Percentiles rank a stretch among this genome's conserved stretches.
Conservation (phyloP, 129 eudicot species). For the Pittosporum tobira region DNA sequence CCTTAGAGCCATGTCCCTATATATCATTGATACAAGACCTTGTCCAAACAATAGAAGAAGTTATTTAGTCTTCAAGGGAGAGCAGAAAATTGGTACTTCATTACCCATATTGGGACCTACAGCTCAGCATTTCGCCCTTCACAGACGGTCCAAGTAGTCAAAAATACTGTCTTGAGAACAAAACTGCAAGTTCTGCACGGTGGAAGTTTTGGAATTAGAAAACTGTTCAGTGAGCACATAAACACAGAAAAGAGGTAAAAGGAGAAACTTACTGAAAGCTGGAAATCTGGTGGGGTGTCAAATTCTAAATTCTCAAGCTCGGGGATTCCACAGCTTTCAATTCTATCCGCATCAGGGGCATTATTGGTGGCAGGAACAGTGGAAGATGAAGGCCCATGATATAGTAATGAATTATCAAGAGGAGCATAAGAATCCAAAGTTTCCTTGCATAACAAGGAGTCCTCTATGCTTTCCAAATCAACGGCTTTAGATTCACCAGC, state of each 20-base stretch:
- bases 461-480: constrained; percentile 30
- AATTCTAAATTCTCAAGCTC: constrained; percentile 62
- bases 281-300: constrained; percentile 72
- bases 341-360: constrained; percentile 15
- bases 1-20: not conserved
- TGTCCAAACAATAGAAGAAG: not conserved
- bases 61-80: not conserved
- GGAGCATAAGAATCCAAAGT: constrained; percentile 25
- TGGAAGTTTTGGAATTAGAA: not conserved
- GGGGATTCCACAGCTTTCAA: constrained; percentile 26
- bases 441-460: constrained; percentile 49
- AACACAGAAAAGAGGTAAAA: not conserved
- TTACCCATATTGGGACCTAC: not conserved
- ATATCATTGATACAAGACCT: not conserved
- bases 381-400: constrained; percentile 14
- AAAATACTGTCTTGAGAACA: constrained; percentile 71
- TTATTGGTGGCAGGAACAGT: constrained; percentile 10
- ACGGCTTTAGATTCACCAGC: constrained; percentile 49
- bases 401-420: constrained; percentile 21
- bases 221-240: not conserved
- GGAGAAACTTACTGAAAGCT: constrained; percentile 43
- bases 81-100: constrained; percentile 5
- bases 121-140: constrained; percentile 9
- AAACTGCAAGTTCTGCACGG: constrained; percentile 56
- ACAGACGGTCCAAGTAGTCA: constrained; percentile 39